Evolutionary conservation across 2,329 filamentous ascomycete species (phyloP).

Genomic region (Didymella sp.): DNA sequence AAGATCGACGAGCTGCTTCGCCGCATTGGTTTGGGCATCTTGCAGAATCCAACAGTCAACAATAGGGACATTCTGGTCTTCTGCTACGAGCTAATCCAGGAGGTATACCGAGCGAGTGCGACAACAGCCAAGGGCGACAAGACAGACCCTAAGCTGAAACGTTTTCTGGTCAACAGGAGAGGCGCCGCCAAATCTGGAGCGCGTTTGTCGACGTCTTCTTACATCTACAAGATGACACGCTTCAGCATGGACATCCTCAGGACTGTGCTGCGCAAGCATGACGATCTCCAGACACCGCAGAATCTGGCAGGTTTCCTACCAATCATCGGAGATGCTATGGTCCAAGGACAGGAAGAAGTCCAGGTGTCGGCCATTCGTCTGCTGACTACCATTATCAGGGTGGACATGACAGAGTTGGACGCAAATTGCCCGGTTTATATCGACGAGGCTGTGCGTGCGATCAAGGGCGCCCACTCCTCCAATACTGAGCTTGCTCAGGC

Average conservation of each 20-base stretch:
- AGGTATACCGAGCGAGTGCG: slow-evolving; percentile 74
- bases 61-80: slow-evolving; percentile 88
- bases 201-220: slow-evolving; percentile 74
- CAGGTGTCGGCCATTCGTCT: slow-evolving; percentile 86
- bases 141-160: slow-evolving; percentile 59
- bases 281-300: slow-evolving; percentile 75
- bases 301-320: slow-evolving; percentile 88
- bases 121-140: slow-evolving; percentile 44
- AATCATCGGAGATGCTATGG: slow-evolving; percentile 83
- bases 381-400: slow-evolving; percentile 83
- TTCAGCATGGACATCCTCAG: slow-evolving; percentile 90
- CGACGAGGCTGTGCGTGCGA: slow-evolving; percentile 81
- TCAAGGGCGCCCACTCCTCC: slow-evolving; percentile 78
- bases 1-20: slow-evolving; percentile 91
- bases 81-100: slow-evolving; percentile 91
- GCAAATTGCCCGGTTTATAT: slow-evolving; percentile 78
- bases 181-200: slow-evolving; percentile 77
- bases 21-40: slow-evolving; percentile 80
- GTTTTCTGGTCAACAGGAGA: slow-evolving; percentile 80
- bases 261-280: slow-evolving; percentile 84
- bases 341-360: slow-evolving; percentile 88
- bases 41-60: slow-evolving; percentile 80
- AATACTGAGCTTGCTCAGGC: slow-evolving; percentile 86
- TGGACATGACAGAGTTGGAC: slow-evolving; percentile 75
- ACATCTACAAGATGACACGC: slow-evolving; percentile 84